These are phyloP conservation scores for Bothriochloa decipiens DNA, from an alignment of 176 grass and related monocot genomes.

Conservation along the genomic window DNA sequence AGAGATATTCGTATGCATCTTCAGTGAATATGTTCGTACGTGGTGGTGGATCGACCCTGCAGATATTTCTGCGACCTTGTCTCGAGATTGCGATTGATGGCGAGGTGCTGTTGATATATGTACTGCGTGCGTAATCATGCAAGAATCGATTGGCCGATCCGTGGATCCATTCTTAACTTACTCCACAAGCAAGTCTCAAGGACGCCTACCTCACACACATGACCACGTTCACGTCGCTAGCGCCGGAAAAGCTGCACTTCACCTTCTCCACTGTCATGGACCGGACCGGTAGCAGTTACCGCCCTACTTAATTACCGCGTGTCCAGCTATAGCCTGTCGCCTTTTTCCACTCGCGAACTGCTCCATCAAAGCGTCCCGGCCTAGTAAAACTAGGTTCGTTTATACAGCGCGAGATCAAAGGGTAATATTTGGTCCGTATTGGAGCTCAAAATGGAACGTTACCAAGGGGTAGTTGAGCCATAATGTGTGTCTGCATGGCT, in stretches of 20 bases:
- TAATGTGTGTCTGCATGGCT: not conserved
- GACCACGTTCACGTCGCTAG: conserved; percentile 1
- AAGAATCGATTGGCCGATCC: not conserved
- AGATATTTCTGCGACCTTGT: conserved; percentile 29
- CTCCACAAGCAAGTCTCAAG: conserved; percentile 26
- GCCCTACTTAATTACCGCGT: not conserved
- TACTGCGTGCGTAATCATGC: not conserved
- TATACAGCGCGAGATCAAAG: not conserved
- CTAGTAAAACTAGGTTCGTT: too few species aligned
- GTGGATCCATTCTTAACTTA: not conserved
- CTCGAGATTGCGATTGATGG: conserved; percentile 34
- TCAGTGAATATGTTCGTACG: not conserved
- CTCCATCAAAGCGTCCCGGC: not conserved
- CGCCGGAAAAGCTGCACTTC: not conserved
- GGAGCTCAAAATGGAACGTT: not conserved
- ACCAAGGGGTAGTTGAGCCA: not conserved
- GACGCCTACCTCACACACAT: not conserved
- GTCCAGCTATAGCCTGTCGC: not conserved
- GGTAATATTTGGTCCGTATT: not conserved
- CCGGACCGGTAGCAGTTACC: not conserved
- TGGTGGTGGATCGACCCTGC: not conserved
- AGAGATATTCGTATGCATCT: not conserved
- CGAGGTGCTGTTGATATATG: not conserved
- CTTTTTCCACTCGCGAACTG: not conserved
- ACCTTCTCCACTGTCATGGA: not conserved